phyloP scores from a whole-genome alignment of 139 green algal genomes.

The Volvox africanus region DNA sequence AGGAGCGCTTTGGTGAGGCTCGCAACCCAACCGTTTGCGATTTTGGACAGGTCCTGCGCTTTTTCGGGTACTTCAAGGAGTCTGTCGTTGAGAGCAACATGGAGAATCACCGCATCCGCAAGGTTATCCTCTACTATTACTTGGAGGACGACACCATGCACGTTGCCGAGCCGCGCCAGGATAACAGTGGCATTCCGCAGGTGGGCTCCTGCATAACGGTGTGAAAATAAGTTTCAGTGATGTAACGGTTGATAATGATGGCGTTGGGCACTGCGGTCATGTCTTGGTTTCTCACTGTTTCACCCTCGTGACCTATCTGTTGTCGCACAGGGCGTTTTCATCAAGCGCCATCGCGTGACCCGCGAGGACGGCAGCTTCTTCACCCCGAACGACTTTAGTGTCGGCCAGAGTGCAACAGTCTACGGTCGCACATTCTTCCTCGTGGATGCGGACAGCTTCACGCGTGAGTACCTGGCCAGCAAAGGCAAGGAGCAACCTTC shows the following conservation, averaged over 20 bases:
- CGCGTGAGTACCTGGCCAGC: constrained; percentile 66
- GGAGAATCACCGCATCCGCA: constrained; percentile 85
- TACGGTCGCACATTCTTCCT: constrained; percentile 87
- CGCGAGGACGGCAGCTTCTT: constrained; percentile 71
- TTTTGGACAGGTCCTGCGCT: constrained; percentile 87
- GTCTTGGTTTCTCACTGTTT: too few species aligned
- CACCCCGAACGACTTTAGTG: constrained; percentile 72
- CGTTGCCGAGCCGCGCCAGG: constrained; percentile 87
- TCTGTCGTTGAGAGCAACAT: constrained; percentile 80
- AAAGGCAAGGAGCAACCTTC: constrained; percentile 56
- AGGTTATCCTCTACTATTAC: constrained; percentile 91
- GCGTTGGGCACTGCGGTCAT: too few species aligned
- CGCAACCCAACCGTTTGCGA: neutral
- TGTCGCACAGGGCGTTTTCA: constrained; percentile 81
- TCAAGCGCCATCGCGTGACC: constrained; percentile 84
- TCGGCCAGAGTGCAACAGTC: constrained; percentile 80
- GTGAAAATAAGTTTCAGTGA: too few species aligned
- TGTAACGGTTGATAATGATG: too few species aligned
- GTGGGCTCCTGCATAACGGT: constrained; percentile 35
- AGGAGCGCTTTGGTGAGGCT: too few species aligned
- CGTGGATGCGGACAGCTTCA: constrained; percentile 88
- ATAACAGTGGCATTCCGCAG: constrained; percentile 91
- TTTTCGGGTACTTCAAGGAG: constrained; percentile 94
- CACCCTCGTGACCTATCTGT: too few species aligned
- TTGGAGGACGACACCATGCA: constrained; percentile 92